phyloP scores from a whole-genome alignment of 2,329 filamentous ascomycete genomes.

The Conoideocrella luteorostrata region DNA sequence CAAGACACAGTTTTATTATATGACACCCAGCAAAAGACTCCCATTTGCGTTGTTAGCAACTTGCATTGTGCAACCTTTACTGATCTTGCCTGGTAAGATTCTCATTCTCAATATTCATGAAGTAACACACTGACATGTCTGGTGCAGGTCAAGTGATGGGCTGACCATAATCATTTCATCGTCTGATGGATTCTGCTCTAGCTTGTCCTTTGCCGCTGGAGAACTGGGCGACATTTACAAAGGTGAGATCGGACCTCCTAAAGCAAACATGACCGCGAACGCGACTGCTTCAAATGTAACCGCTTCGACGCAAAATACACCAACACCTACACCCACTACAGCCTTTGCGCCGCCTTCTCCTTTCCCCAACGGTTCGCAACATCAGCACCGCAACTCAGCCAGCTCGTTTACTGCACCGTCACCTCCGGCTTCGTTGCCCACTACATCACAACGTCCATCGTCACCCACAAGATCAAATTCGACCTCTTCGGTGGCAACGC shows the following conservation, averaged over 20 bases:
- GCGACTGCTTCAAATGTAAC: slow-evolving; percentile 29
- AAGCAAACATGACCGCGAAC: slow-evolving; percentile 33
- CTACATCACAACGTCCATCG: slow-evolving; percentile 59
- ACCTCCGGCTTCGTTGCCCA: slow-evolving; percentile 47
- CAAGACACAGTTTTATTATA: slow-evolving; percentile 93
- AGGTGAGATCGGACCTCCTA: slow-evolving; percentile 53
- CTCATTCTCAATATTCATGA: too few relatives aligned
- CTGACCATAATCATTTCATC: slow-evolving; percentile 80
- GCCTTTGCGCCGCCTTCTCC: slow-evolving; percentile 56
- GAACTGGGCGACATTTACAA: slow-evolving; percentile 81
- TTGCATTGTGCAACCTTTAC: slow-evolving; percentile 97
- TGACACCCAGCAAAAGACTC: slow-evolving; percentile 93
- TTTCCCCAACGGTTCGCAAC: slow-evolving; percentile 39
- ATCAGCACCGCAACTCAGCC: slow-evolving; percentile 52
- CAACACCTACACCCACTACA: slow-evolving; percentile 64
- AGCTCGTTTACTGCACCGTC: slow-evolving; percentile 54
- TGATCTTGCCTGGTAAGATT: slow-evolving; percentile 79
- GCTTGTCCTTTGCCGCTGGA: slow-evolving; percentile 73
- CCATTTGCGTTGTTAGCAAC: slow-evolving; percentile 91
- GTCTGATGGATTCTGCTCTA: slow-evolving; percentile 95
- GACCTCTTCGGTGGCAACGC: slow-evolving; percentile 70
- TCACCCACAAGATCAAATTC: slow-evolving; percentile 85
- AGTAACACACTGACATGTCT: slow-evolving; percentile 21
- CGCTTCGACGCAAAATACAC: slow-evolving; percentile 56
- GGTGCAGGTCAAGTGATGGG: slow-evolving; percentile 42